Evolutionary conservation across 1,284 basidiomycete species (phyloP), one percentile per base, ranked within the genome.

Genomic region (Leccinum holopus): DNA sequence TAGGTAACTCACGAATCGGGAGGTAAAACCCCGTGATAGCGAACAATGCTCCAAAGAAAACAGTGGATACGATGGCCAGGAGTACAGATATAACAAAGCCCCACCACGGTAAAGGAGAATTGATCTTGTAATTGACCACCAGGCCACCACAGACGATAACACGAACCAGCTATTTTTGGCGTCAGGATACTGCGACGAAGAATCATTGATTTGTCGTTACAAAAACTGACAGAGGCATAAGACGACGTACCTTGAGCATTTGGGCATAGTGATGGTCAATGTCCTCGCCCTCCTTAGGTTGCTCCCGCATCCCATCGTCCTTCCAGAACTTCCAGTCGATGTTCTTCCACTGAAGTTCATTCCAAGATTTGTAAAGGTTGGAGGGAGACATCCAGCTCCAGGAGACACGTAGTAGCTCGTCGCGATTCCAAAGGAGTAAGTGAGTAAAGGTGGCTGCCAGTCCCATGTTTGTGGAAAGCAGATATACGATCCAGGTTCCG

Each of bases 11-110:
- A 69, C 84, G 83, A 64, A 83, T 81, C 32, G 80, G 76, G 25
- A 84, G 74, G n/a, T 67, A 59, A 63, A 83, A 74, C 3, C 86
- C 86, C 11, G 84, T 86, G 49, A 86, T 85, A 2, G 84, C 84
- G 59, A 72, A 79, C 9, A 85, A 66, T 1, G 81, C 74, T 30
- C 80, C 80, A 59, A 82, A 77, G 74, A 85, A 83, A 32, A 84
- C 66, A 62, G 82, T 79, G 8, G 76, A 80, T 18, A 82, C 59
- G 1, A 67, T 68, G 0, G 77, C 77, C 8, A 84, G 66, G 7
- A 82, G 54, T 3, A 79, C 66, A 2, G 82, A 70, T 55, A 82
- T 69, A 9, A 80, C 30, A 59, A 83, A 76, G 0, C 81, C 57
- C 66, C 68, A 84, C 80, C 84, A 84, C 3, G 84, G 83, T 6